phyloP scores from a whole-genome alignment of 2,329 filamentous ascomycete genomes.

The Capronia coronata region DNA sequence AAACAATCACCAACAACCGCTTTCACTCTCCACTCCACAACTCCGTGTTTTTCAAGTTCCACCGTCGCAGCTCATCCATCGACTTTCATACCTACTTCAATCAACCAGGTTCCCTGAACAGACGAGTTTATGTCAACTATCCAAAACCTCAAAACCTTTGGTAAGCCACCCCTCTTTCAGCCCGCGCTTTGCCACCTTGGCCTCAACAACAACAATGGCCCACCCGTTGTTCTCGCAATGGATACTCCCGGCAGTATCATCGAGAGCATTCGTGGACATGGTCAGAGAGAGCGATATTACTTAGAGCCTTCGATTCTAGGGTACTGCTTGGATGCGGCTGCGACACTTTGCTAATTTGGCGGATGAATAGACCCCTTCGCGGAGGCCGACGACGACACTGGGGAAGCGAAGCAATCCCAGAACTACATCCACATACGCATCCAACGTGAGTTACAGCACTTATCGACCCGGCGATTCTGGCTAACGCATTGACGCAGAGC shows the following conservation, averaged over 20 bases:
- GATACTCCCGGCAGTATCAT: background rate
- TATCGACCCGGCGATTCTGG: no score
- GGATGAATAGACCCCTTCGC: slow-evolving; percentile 92
- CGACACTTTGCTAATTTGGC: slow-evolving; percentile 11
- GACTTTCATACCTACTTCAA: background rate
- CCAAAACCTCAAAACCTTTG: slow-evolving; percentile 97
- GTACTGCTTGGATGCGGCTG: background rate
- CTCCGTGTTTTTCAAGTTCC: background rate
- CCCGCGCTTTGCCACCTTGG: slow-evolving; percentile 10
- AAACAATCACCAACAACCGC: background rate
- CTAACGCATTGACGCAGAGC: slow-evolving; percentile 56
- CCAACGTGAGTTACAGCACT: slow-evolving; percentile 67
- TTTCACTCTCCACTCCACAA: slow-evolving; percentile 3
- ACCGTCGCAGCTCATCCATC: background rate
- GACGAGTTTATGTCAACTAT: slow-evolving; percentile 87
- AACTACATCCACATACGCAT: slow-evolving; percentile 99
- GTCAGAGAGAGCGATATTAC: background rate
- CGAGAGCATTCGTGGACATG: background rate
- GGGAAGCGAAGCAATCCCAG: slow-evolving; percentile 89
- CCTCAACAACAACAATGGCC: slow-evolving; percentile 1
- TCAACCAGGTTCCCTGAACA: slow-evolving; percentile 11
- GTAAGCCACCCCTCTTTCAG: slow-evolving; percentile 49
- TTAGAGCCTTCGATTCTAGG: background rate
- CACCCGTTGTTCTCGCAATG: background rate
- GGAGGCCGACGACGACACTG: slow-evolving; percentile 99